Conservation (phyloP, 805 yeast genomes). For the Sugiyamaella floridensis region DNA sequence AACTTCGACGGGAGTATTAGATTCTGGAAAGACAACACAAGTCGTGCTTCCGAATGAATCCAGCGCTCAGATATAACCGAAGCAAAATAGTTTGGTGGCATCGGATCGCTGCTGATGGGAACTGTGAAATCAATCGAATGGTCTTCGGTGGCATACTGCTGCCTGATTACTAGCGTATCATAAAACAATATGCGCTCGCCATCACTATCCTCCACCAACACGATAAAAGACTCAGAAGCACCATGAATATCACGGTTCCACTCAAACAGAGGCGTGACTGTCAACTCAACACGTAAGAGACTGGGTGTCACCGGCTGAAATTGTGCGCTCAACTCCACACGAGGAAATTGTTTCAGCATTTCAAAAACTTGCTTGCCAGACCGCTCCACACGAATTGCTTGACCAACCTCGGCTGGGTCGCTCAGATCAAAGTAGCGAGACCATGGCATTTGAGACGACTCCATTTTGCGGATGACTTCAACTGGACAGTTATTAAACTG, state of each 20-base stretch:
- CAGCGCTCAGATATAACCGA: constrained; percentile 73
- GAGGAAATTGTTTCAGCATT: constrained; percentile 67
- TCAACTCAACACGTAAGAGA: constrained; percentile 58
- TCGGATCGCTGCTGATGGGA: constrained; percentile 39
- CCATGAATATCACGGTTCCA: constrained; percentile 71
- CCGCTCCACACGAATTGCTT: constrained; percentile 66
- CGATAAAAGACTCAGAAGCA: constrained; percentile 52
- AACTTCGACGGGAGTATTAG: constrained; percentile 56
- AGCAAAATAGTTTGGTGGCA: constrained; percentile 71
- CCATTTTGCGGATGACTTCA: constrained; percentile 67
- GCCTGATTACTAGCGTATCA: constrained; percentile 48
- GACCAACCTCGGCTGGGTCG: constrained; percentile 71
- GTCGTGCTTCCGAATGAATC: constrained; percentile 64
- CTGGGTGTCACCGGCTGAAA: constrained; percentile 75
- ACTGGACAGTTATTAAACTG: constrained; percentile 69
- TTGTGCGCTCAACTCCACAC: constrained; percentile 47
- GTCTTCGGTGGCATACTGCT: constrained; percentile 44
- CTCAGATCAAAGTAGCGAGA: constrained; percentile 58
- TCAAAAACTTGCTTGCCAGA: constrained; percentile 49
- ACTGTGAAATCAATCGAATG: constrained; percentile 61
- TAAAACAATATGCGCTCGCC: constrained; percentile 65
- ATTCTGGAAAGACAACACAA: constrained; percentile 51
- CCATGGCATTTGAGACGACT: constrained; percentile 81
- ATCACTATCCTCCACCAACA: constrained; percentile 76
- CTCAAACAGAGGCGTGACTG: constrained; percentile 62